Evolutionary conservation across 169 alveolate genomes (phyloP), one percentile per base, ranked within the genome.

Genomic region (Condylostoma magnum): DNA sequence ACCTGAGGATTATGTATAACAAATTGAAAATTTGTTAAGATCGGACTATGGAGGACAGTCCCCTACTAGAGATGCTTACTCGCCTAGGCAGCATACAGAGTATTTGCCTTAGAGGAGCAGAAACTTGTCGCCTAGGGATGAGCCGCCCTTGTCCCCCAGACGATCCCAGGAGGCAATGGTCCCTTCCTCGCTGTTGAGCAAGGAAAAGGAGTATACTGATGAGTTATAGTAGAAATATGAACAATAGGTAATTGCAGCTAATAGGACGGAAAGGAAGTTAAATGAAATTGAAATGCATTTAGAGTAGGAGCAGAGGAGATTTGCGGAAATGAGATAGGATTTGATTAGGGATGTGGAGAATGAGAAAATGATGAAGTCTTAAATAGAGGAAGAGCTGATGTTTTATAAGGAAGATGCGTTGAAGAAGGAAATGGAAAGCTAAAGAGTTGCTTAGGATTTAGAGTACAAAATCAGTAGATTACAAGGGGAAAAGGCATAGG

Each of bases 301-400:
- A 0, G 66, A 67, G 31, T 47, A 50, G 28, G 76, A 67, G 28
- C 12, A 47, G 0, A 0, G 66, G n/a, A 67, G 53, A 67, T 22
- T 33, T 4, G 20, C 31, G n/a, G 76, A 67, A 22, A 22, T 48
- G 52, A 67, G 36, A 67, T 48, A 67, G 48, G 76, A 67, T 4
- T 43, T 67, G 20, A 15, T 48, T 15, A 51, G 36, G 22, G 76
- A 67, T 4, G 52, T 67, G 37, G 76, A 67, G 31, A 20, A 18
- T 3, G 76, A 67, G 50, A 67, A 50, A 34, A n/a, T 36, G 1
- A 44, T 18, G 31, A 47, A 65, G 28, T 25, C 66, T 10, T 27
- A 25, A n/a, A 47, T 65, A 15, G 76, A 67, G 22, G 76, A 67
- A 48, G 28, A 50, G 10, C 31, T 67, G 27, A 46, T 67, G 60